A percentile compares a stretch with the other conserved stretches of the same genome.
Evolutionary conservation across 805 yeast species (phyloP).

Genomic region (Candida pini): DNA sequence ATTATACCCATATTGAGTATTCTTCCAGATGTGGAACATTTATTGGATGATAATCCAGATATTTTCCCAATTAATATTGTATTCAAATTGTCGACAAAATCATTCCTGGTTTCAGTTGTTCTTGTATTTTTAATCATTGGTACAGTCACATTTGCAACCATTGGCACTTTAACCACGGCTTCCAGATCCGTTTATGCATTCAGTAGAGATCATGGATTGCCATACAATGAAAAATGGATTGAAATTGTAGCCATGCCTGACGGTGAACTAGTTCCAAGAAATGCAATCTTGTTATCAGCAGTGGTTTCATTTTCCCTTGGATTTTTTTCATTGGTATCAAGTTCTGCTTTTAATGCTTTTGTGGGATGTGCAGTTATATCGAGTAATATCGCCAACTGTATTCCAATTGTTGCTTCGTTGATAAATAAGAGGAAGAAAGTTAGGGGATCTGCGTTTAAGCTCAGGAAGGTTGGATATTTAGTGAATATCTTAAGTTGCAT

Average conservation of each 20-base stretch:
- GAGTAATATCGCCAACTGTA: slow-evolving; percentile 67
- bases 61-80: slow-evolving; percentile 76
- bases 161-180: slow-evolving; percentile 75
- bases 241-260: slow-evolving; percentile 51
- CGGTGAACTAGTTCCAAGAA: slow-evolving; percentile 59
- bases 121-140: slow-evolving; percentile 63
- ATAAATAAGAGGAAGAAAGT: slow-evolving; percentile 55
- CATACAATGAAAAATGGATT: slow-evolving; percentile 58
- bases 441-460: slow-evolving; percentile 62
- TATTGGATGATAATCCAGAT: slow-evolving; percentile 58
- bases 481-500: slow-evolving; percentile 52
- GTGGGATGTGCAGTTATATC: slow-evolving; percentile 78
- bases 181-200: slow-evolving; percentile 78
- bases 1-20: slow-evolving; percentile 67
- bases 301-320: slow-evolving; percentile 56
- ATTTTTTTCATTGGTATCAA: slow-evolving; percentile 58
- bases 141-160: slow-evolving; percentile 67
- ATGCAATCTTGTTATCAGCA: slow-evolving; percentile 63
- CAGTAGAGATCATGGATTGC: slow-evolving; percentile 80
- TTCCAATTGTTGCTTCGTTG: slow-evolving; percentile 63
- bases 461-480: slow-evolving; percentile 58
- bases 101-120: slow-evolving; percentile 62
- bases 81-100: slow-evolving; percentile 64
- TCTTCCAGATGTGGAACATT: slow-evolving; percentile 54
- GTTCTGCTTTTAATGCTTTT: slow-evolving; percentile 76